A percentile compares a stretch with the other conserved stretches of the same genome.
phyloP scores from a whole-genome alignment of 2,329 filamentous ascomycete species.

The Setomelanomma holmii region DNA sequence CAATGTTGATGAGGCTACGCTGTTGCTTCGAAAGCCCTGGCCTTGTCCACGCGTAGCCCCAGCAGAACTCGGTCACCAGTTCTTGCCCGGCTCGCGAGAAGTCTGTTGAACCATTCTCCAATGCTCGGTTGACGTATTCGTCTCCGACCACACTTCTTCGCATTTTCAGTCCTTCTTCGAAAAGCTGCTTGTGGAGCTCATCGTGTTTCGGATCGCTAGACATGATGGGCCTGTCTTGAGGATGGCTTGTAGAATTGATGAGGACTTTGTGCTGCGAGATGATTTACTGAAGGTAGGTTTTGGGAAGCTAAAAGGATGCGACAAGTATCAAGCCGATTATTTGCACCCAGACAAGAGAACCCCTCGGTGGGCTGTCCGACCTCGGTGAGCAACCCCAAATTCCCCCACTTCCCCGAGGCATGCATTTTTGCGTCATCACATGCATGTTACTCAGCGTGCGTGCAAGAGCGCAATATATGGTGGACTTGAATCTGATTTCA shows the following conservation, averaged over 20 bases:
- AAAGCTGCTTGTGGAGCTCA: constrained; percentile 61
- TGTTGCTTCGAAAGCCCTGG: constrained; percentile 68
- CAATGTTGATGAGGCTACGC: constrained; percentile 68
- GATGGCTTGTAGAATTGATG: no score
- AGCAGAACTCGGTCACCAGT: constrained; percentile 69
- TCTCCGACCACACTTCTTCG: constrained; percentile 68
- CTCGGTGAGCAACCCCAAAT: not conserved
- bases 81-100: constrained; percentile 69
- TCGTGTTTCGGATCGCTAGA: constrained; percentile 52
- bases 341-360: not conserved
- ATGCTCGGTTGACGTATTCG: constrained; percentile 64
- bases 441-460: not conserved
- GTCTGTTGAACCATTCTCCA: constrained; percentile 63
- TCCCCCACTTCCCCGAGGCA: not conserved
- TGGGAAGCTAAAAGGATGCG: constrained; percentile 4
- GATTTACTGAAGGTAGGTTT: constrained; percentile 4
- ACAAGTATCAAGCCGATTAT: not conserved
- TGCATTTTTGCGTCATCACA: not conserved
- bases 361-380: not conserved
- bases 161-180: constrained; percentile 67
- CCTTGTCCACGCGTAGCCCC: constrained; percentile 69
- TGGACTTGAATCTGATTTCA: no score
- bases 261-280: no score
- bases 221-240: constrained; percentile 35
- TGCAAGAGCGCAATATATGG: no score